A percentile compares a stretch with the other conserved stretches of the same genome.
These are phyloP conservation scores for Chaetomium sp. DNA, from an alignment of 2,329 filamentous ascomycete species.

Conservation along the genomic window DNA sequence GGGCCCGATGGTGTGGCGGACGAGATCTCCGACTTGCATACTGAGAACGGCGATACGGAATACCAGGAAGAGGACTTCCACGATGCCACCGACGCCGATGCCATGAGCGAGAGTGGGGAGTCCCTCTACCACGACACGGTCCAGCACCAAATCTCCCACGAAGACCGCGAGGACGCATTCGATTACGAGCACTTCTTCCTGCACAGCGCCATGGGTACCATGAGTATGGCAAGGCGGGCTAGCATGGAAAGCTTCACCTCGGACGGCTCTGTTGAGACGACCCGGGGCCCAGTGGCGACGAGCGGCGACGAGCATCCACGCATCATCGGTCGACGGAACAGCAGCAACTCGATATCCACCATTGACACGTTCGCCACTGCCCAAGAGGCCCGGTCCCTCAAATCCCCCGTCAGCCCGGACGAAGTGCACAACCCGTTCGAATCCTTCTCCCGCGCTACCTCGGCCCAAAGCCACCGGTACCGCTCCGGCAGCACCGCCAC, in stretches of 20 bases:
- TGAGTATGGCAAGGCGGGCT: constrained; percentile 57
- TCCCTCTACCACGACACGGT: constrained; percentile 64
- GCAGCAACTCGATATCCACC: constrained; percentile 54
- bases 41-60: constrained; percentile 43
- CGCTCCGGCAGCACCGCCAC: constrained; percentile 38
- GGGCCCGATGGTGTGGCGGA: constrained; percentile 40
- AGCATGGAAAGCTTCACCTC: constrained; percentile 60
- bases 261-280: constrained; percentile 64
- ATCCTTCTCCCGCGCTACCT: constrained; percentile 33
- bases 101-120: constrained; percentile 64
- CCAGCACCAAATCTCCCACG: constrained; percentile 71
- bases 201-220: constrained; percentile 84
- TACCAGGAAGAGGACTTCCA: constrained; percentile 39
- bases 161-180: constrained; percentile 92
- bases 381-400: constrained; percentile 51
- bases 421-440: constrained; percentile 24
- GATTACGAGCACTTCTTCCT: constrained; percentile 97
- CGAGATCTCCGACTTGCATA: constrained; percentile 45
- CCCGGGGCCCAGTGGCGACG: constrained; percentile 50
- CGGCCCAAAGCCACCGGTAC: constrained; percentile 31
- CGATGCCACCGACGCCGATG: constrained; percentile 43
- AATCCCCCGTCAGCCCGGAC: constrained; percentile 37
- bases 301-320: constrained; percentile 16
- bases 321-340: constrained; percentile 45
- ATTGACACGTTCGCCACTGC: constrained; percentile 61